A percentile compares a stretch with the other conserved stretches of the same genome.
phyloP scores from a whole-genome alignment of 805 yeast genomes.

The Zygosaccharomyces rouxii region DNA sequence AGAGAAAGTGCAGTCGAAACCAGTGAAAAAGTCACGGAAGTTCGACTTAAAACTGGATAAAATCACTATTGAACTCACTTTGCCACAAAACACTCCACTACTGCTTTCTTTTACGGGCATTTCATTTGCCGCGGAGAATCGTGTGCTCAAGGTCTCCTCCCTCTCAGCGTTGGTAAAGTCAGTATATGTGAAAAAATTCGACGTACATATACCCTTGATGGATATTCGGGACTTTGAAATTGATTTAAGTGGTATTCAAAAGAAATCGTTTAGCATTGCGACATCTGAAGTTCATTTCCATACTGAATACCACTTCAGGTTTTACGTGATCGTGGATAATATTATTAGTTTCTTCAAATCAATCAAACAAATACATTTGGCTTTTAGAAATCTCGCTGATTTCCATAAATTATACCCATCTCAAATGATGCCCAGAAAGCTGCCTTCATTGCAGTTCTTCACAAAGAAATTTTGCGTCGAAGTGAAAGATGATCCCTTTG shows the following conservation, averaged over 20 bases:
- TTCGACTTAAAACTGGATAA: conserved; percentile 16
- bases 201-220: conserved; percentile 23
- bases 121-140: conserved; percentile 4
- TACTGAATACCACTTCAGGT: conserved; percentile 35
- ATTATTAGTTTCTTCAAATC: conserved; percentile 47
- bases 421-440: conserved; percentile 26
- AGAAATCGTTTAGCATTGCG: conserved; percentile 9
- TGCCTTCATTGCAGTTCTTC: conserved; percentile 43
- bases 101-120: conserved; percentile 15
- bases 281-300: conserved; percentile 25
- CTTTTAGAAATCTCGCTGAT: conserved; percentile 37
- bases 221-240: conserved; percentile 16
- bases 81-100: conserved; percentile 29
- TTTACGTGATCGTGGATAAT: conserved; percentile 51
- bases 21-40: background rate
- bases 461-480: conserved; percentile 42
- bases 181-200: conserved; percentile 25
- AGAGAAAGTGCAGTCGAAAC: background rate
- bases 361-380: conserved; percentile 40
- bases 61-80: conserved; percentile 22
- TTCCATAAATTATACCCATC: conserved; percentile 27
- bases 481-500: conserved; percentile 64
- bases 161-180: conserved; percentile 25
- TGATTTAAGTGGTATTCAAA: conserved; percentile 6
- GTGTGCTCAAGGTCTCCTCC: conserved; percentile 8